Evolutionary conservation across 352 stramenopile species (phyloP).

Genomic region (Globisporangium ultimum): DNA sequence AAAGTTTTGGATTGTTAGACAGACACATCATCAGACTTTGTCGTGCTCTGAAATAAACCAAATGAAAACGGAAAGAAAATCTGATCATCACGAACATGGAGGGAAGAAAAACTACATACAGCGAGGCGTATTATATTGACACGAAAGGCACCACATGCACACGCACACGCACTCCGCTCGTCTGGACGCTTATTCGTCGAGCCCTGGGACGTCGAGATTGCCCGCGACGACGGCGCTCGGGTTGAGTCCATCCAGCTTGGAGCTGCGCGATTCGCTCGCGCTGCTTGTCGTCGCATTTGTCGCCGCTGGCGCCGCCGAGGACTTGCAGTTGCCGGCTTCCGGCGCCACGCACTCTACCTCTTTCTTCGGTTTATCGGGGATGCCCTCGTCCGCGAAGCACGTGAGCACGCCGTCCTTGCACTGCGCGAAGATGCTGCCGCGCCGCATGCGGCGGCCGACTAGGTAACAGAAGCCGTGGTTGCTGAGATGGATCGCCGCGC

Average conservation of each 20-base stretch:
- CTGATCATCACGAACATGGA: too few species aligned
- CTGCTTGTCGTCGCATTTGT: slow-evolving; percentile 10
- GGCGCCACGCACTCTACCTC: slow-evolving; percentile 26
- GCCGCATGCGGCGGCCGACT: slow-evolving; percentile 38
- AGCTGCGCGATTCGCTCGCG: slow-evolving; percentile 3
- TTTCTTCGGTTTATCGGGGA: slow-evolving; percentile 33
- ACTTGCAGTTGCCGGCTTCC: slow-evolving; percentile 28
- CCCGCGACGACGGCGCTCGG: slow-evolving; percentile 28
- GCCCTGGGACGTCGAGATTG: slow-evolving; percentile 14
- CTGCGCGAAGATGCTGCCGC: slow-evolving; percentile 31
- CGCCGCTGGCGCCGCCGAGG: slow-evolving; percentile 8
- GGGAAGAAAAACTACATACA: too few species aligned
- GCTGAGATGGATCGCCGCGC: slow-evolving; percentile 29
- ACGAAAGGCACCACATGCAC: neutral
- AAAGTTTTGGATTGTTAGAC: too few species aligned
- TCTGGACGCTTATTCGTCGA: slow-evolving; percentile 1
- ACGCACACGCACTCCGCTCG: neutral
- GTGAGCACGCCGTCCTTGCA: slow-evolving; percentile 31
- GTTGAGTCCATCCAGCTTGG: slow-evolving; percentile 15
- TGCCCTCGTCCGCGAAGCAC: slow-evolving; percentile 41
- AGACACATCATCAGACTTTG: too few species aligned
- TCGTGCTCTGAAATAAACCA: too few species aligned
- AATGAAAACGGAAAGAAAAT: too few species aligned
- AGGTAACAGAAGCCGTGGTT: slow-evolving; percentile 47
- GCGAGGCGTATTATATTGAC: too few species aligned